Percentiles rank a stretch among this genome's conserved stretches.
These are phyloP conservation scores for Entamoeba invadens DNA, from an alignment of 208 protist species.

Conservation along the genomic window DNA sequence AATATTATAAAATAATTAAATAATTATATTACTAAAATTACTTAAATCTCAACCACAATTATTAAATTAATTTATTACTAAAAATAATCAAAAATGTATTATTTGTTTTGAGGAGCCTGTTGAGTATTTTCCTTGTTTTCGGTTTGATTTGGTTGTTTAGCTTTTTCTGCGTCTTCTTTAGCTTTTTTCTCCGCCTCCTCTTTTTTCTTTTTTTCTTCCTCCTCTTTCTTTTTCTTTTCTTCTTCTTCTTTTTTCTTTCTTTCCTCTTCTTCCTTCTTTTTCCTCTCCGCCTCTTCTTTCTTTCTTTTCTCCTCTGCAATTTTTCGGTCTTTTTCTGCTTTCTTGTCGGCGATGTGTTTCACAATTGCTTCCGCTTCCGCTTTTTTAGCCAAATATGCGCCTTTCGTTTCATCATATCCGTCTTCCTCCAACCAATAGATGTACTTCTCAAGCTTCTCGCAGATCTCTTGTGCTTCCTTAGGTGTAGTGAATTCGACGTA, in stretches of 20 bases:
- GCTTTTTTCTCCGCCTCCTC: no score
- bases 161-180: background rate
- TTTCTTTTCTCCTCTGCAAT: background rate
- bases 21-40: no score
- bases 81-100: no score
- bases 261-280: background rate
- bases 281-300: background rate
- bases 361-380: background rate
- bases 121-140: no score
- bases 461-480: background rate
- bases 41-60: no score
- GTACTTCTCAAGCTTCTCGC: background rate
- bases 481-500: background rate
- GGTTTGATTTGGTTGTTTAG: background rate
- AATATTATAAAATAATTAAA: no score
- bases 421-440: background rate
- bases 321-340: background rate
- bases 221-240: background rate
- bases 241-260: no score
- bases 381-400: background rate
- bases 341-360: background rate
- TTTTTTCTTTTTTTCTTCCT: background rate
- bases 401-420: background rate
- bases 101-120: no score
- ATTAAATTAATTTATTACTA: no score